Conservation (phyloP, 2,329 filamentous ascomycete genomes). For the Sarocladium kiliense region DNA sequence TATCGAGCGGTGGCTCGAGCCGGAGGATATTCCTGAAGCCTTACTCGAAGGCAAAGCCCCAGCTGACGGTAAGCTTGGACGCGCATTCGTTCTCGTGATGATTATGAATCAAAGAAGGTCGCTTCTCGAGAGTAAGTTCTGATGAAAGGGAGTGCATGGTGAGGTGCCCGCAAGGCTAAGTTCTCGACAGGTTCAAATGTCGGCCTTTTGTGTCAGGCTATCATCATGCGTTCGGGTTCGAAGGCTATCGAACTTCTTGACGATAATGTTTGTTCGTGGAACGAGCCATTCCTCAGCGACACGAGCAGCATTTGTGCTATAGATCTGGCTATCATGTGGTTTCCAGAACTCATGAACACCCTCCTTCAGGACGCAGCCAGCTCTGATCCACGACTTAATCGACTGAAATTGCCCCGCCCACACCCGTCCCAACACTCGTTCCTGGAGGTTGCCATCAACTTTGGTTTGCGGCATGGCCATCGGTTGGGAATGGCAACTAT, state of each 20-base stretch:
- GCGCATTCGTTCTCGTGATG: neutral
- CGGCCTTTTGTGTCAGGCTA: neutral
- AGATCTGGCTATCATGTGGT: constrained; percentile 4
- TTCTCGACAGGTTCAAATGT: neutral
- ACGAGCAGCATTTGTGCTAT: neutral
- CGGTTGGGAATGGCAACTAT: neutral
- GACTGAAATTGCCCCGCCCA: neutral
- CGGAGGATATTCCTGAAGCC: neutral
- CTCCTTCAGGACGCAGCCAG: neutral
- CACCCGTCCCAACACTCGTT: neutral
- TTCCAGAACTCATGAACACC: constrained; percentile 1
- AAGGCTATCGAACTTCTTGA: neutral
- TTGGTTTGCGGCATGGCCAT: neutral
- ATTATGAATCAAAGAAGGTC: neutral
- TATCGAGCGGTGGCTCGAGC: neutral
- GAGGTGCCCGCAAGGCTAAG: neutral
- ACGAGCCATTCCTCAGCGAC: neutral
- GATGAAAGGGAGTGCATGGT: too few relatives aligned
- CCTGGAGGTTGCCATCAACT: neutral
- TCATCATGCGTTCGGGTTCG: neutral
- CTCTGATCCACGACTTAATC: neutral
- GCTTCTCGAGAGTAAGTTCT: neutral
- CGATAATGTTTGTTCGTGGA: neutral
- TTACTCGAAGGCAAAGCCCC: neutral
- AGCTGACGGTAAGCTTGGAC: neutral